Percentiles rank a stretch among this genome's conserved stretches.
phyloP scores from a whole-genome alignment of 2,329 filamentous ascomycete species.

The Aspergillus neoniger region DNA sequence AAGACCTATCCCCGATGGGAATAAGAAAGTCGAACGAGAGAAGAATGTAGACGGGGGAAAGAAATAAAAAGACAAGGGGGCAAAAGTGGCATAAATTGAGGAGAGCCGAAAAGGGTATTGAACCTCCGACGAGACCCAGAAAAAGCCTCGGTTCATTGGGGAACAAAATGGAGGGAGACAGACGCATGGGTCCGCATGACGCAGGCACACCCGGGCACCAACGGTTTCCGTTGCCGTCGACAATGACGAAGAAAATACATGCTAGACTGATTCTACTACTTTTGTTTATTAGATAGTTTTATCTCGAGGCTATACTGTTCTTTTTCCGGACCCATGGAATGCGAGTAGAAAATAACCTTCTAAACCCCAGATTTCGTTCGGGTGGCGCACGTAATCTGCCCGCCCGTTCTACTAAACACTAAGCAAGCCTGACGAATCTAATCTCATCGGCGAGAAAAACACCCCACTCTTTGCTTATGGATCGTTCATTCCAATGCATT shows the following conservation, averaged over 20 bases:
- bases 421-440: background rate
- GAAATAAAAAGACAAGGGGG: background rate
- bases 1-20: too few species aligned
- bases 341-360: background rate
- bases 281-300: background rate
- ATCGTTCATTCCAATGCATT: background rate
- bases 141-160: constrained; percentile 3
- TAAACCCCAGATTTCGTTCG: background rate
- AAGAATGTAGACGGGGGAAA: too few species aligned
- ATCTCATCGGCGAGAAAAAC: background rate
- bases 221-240: background rate
- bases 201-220: background rate
- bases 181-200: background rate
- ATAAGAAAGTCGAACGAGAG: background rate
- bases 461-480: background rate
- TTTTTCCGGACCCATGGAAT: background rate
- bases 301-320: background rate
- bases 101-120: background rate
- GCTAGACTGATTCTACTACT: background rate
- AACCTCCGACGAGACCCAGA: background rate
- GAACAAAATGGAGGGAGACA: background rate
- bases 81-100: background rate
- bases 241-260: background rate
- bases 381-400: background rate
- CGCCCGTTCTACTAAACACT: background rate